Base-by-base conservation (phyloP, 1,139 yeast genomes). In the Pneumocystis wakefieldiae region DNA sequence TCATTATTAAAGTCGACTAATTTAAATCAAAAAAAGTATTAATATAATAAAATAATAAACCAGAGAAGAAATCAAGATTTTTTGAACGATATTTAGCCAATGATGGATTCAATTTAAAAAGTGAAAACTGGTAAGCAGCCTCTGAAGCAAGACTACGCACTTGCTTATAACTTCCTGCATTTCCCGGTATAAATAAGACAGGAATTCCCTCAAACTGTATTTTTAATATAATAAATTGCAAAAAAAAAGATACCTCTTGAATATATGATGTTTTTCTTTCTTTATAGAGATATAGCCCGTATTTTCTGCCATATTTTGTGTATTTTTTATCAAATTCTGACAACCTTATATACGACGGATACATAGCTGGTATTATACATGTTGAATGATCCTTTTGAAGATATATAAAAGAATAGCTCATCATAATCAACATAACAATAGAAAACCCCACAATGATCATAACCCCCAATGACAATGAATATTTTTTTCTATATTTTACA, bases 1-100 rank as follows among this genome's bases (percentile, higher is more conserved):
- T 92, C 98, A 74, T 92, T 97, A 71, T 90, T 89, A 75, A 92
- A 92, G 72, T 92, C 97, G 1, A 95, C 95, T 0, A 95, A 3
- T 57, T 3, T 19, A 10, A 4, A 14, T 57, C 28, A 57, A 29
- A 37, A 78, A 72, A 88, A 88, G 72, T 88, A 86, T 71, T 90
- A 97, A 62, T 86, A 75, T n/a, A 39, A 48, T n/a, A 62, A 42
- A 32, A n/a, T 10, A 29, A 12, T 32, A 59, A 61, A 55, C 62
- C 59, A 24, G 59, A 64, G 63, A 68, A 69, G 59, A 70, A 68
- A 62, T 69, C 71, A 8, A 69, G 66, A 53, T 66, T 66, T 19
- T 63, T 57, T 14, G 62, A 32, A 8, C 67, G 66, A 14, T 61
- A 58, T 19, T 64, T 62, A 1, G 64, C 60, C 10, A 55, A 38